Evolutionary conservation across 2,329 filamentous ascomycete species (phyloP).

Genomic region (Lasiodiplodia sp.): DNA sequence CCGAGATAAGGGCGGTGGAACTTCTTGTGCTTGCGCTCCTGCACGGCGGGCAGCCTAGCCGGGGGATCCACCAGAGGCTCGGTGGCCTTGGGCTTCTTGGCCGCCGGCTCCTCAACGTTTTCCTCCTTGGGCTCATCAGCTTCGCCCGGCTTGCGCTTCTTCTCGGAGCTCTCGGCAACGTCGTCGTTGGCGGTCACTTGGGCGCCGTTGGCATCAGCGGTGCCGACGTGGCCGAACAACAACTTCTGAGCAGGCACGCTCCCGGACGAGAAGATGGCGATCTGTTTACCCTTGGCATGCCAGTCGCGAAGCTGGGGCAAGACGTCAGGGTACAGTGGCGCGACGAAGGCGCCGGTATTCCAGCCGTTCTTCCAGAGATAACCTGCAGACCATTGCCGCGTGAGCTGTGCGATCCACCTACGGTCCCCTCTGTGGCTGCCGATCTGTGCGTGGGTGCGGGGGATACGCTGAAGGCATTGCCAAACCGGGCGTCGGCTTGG

Average conservation of each 20-base stretch:
- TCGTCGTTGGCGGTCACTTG: background rate
- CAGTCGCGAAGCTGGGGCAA: constrained; percentile 68
- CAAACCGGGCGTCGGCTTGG: constrained; percentile 14
- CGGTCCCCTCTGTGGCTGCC: background rate
- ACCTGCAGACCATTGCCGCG: constrained; percentile 47
- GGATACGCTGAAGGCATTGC: constrained; percentile 25
- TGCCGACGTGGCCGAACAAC: constrained; percentile 69
- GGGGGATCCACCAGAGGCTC: constrained; percentile 15
- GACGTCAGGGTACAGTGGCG: constrained; percentile 79
- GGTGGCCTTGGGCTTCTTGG: constrained; percentile 26
- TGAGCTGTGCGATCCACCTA: constrained; percentile 22
- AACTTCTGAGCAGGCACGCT: constrained; percentile 83
- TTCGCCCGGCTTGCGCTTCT: constrained; percentile 31
- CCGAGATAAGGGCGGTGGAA: constrained; percentile 17
- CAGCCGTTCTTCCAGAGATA: constrained; percentile 81
- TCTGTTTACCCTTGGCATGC: constrained; percentile 60
- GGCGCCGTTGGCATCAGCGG: constrained; percentile 5
- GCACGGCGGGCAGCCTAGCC: constrained; percentile 11
- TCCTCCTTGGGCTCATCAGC: constrained; percentile 26
- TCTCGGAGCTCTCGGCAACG: constrained; percentile 38
- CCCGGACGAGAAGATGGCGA: constrained; percentile 84
- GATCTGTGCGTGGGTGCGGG: constrained; percentile 29
- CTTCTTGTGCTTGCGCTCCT: constrained; percentile 40
- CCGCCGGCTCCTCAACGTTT: constrained; percentile 5
- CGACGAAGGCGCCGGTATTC: constrained; percentile 70